Base-by-base conservation (phyloP, 2,329 filamentous ascomycete genomes). In the Dendrostoma leiphaemia region DNA sequence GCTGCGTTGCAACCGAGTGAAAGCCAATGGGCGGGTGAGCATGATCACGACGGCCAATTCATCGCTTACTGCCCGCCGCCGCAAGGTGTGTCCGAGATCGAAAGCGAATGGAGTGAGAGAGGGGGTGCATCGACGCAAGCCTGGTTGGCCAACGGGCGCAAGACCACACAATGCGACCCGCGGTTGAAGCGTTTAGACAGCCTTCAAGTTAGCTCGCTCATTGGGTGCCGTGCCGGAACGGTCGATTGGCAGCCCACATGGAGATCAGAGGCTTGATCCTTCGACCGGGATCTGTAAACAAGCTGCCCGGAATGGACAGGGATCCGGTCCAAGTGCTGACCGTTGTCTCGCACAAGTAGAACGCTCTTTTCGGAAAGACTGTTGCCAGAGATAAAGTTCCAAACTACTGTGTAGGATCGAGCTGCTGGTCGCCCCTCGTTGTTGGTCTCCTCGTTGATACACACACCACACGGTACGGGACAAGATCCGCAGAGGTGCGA, bases 211-310 rank as follows among this genome's bases (percentile, higher is more conserved):
- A 37, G 46, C n/a, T 31, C 26, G 43, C n/a, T 40, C 28, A 35
- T 32, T 35, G 48, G 45, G 44, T 51, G 43, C 41, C 41, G 56
- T 26, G 38, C 40, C 19, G 40, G 44, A 32, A 38, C 32, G 48
- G 29, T 51, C 50, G 24, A 50, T 54, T 54, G 34, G 47, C 46
- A 51, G 9, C 37, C 34, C 34, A 45, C 26, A 46, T 37, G 40
- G 35, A 49, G 40, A 31, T 24, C 23, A 40, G 46, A 48, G 52
- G 50, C 49, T 34, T 28, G 47, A 57, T 57, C 54, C 54, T 57
- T 57, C 54, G 51, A 44, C 51, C 40, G 41, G 51, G 51, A 40
- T 37, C 17, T 17, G 35, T 28, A 12, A 19, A 34, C 38, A 49
- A 24, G 15, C 19, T 32, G 19, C 41, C 26, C 24, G 19, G 23